Conservation (phyloP, 139 green algal genomes). For the Auxenochlorella pyrenoidosa region DNA sequence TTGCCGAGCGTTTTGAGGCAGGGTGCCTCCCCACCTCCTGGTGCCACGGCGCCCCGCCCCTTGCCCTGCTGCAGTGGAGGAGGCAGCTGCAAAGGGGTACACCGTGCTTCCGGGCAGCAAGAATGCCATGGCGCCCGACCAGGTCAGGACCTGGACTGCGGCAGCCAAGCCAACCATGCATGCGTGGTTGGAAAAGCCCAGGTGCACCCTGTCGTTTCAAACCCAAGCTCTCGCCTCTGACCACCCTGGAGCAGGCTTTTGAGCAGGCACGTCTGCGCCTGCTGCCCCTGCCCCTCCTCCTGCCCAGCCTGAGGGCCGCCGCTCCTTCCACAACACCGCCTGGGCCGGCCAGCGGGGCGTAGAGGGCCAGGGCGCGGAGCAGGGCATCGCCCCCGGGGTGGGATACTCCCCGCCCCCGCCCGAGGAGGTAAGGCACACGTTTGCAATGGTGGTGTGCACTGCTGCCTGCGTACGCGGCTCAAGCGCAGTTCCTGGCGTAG, state of each 20-base stretch:
- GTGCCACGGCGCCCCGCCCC: neutral
- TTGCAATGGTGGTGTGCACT: no score
- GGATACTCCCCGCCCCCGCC: neutral
- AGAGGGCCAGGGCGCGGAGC: no score
- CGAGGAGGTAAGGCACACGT: neutral
- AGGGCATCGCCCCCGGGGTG: neutral
- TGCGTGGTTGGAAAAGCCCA: no score
- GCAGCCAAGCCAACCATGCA: no score
- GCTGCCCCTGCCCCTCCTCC: neutral
- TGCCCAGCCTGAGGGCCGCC: neutral
- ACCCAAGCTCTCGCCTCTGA: no score
- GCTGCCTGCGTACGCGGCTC: no score
- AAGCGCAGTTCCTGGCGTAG: no score
- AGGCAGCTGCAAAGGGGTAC: neutral
- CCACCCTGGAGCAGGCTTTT: no score
- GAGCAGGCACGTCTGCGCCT: no score
- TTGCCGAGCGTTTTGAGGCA: no score
- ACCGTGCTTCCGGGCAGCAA: neutral
- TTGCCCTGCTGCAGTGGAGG: slow-evolving; percentile 4
- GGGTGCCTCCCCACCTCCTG: no score
- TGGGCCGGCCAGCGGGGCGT: neutral
- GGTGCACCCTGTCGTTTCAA: no score
- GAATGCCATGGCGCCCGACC: neutral
- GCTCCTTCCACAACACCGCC: neutral
- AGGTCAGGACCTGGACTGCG: neutral